These are phyloP conservation scores for Canavalia gladiata DNA, from an alignment of 306 rosid species.

Conservation along the genomic window DNA sequence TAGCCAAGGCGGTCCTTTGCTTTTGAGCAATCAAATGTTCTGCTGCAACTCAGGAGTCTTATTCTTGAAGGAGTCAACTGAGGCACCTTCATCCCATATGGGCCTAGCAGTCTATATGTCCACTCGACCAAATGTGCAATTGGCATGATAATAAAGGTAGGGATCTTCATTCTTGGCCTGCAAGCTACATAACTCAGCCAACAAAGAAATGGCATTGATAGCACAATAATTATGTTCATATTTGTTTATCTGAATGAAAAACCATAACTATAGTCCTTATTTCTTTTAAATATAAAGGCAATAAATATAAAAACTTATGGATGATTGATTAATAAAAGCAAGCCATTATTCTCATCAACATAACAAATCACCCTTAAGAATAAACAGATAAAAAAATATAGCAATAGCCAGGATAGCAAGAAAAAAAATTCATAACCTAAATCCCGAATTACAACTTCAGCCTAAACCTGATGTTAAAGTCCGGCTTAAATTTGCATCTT, in stretches of 20 bases:
- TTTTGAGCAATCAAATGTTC: slow-evolving; percentile 87
- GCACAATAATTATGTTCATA: neutral
- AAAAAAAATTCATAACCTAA: slow-evolving; percentile 17
- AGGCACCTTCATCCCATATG: slow-evolving; percentile 97
- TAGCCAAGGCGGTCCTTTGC: slow-evolving; percentile 90
- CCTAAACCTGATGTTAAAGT: slow-evolving; percentile 25
- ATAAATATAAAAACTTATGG: slow-evolving; percentile 4
- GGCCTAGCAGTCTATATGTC: slow-evolving; percentile 82
- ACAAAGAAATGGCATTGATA: slow-evolving; percentile 39
- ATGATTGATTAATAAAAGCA: slow-evolving; percentile 6
- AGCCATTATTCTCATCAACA: slow-evolving; percentile 19
- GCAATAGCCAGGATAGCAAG: neutral
- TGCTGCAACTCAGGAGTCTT: slow-evolving; percentile 85
- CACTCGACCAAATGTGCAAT: slow-evolving; percentile 88
- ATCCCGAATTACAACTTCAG: slow-evolving; percentile 37
- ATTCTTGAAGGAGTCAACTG: slow-evolving; percentile 97
- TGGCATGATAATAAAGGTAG: slow-evolving; percentile 82
- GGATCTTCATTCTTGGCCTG: slow-evolving; percentile 94
- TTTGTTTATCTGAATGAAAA: neutral
- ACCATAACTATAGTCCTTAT: slow-evolving; percentile 3
- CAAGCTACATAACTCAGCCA: slow-evolving; percentile 59
- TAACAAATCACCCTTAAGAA: neutral
- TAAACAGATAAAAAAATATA: slow-evolving; percentile 10
- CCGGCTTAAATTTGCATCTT: slow-evolving; percentile 26
- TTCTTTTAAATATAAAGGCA: slow-evolving; percentile 28